Percentiles rank a stretch among this genome's conserved stretches.
Evolutionary conservation across 371 early-diverging fungal species (phyloP).

Genomic region (Rhizopus delemar): DNA sequence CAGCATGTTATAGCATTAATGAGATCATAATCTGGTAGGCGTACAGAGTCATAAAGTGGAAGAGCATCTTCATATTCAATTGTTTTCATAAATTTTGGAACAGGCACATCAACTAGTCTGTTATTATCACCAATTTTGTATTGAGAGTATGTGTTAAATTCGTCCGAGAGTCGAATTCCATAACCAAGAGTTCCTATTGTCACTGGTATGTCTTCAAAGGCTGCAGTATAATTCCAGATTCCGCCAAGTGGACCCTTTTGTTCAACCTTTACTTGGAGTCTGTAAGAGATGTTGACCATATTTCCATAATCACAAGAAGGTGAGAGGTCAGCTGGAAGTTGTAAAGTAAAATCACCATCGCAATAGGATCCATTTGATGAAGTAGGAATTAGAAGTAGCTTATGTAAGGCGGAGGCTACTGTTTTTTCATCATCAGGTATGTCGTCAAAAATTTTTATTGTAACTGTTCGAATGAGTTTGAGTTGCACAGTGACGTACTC

Average conservation of each 20-base stretch:
- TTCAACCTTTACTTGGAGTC: constrained; percentile 13
- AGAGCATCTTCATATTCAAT: constrained; percentile 39
- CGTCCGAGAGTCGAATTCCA: constrained; percentile 34
- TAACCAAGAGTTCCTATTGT: constrained; percentile 41
- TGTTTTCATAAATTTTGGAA: constrained; percentile 31
- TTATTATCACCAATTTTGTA: not conserved
- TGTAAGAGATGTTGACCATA: constrained; percentile 14
- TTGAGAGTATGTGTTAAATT: constrained; percentile 26
- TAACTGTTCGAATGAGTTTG: constrained; percentile 11
- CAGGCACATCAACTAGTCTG: constrained; percentile 5
- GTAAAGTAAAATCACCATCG: constrained; percentile 15
- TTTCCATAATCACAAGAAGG: constrained; percentile 23
- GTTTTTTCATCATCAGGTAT: constrained; percentile 4
- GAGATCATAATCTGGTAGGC: constrained; percentile 66
- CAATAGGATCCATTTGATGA: constrained; percentile 1
- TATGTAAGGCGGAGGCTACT: constrained; percentile 2
- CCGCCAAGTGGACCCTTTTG: constrained; percentile 26
- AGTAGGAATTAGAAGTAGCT: constrained; percentile 6
- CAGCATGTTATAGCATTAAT: constrained; percentile 3
- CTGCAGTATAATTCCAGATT: constrained; percentile 16
- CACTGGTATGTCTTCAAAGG: constrained; percentile 19
- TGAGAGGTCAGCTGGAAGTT: constrained; percentile 13
- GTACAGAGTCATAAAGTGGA: constrained; percentile 35
- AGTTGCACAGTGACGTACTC: constrained; percentile 19
- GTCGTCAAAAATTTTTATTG: constrained; percentile 3